A percentile compares a stretch with the other conserved stretches of the same genome.
phyloP scores from a whole-genome alignment of 2,329 filamentous ascomycete genomes.

The Trichophyton schoenleinii region DNA sequence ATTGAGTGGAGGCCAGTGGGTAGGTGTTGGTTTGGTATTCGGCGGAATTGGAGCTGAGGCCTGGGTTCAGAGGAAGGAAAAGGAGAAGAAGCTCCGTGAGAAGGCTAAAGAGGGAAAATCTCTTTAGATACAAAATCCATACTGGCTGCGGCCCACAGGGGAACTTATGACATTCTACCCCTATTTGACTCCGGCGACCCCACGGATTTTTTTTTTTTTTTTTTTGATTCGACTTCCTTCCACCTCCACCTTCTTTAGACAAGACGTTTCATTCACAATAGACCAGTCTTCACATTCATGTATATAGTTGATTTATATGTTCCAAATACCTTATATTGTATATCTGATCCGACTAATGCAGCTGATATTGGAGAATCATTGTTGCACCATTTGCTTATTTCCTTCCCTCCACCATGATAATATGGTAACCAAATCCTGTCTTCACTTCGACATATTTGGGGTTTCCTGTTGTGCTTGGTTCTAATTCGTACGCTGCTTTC shows the following conservation, averaged over 20 bases:
- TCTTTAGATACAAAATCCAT: background rate
- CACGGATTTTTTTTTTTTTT: too few species aligned
- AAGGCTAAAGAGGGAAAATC: constrained; percentile 31
- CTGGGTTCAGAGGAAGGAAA: constrained; percentile 66
- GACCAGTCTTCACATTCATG: background rate
- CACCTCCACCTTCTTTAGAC: background rate
- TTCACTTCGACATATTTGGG: constrained; percentile 51
- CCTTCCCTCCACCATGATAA: constrained; percentile 55
- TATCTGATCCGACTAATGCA: background rate
- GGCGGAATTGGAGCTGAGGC: constrained; percentile 89
- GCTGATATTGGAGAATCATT: background rate
- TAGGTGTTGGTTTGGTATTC: constrained; percentile 86
- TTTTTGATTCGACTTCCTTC: background rate
- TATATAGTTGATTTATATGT: background rate
- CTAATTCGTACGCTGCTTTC: constrained; percentile 49
- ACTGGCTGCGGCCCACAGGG: background rate
- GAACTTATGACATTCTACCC: background rate
- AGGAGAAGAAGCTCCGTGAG: constrained; percentile 62
- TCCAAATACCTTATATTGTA: background rate
- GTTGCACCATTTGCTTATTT: constrained; percentile 29
- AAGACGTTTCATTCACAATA: background rate
- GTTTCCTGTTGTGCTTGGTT: constrained; percentile 47
- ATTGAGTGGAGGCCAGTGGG: constrained; percentile 79
- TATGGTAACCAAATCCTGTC: constrained; percentile 54
- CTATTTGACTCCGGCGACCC: background rate